phyloP scores from a whole-genome alignment of 805 yeast genomes.

The Candida dajiaensis region DNA sequence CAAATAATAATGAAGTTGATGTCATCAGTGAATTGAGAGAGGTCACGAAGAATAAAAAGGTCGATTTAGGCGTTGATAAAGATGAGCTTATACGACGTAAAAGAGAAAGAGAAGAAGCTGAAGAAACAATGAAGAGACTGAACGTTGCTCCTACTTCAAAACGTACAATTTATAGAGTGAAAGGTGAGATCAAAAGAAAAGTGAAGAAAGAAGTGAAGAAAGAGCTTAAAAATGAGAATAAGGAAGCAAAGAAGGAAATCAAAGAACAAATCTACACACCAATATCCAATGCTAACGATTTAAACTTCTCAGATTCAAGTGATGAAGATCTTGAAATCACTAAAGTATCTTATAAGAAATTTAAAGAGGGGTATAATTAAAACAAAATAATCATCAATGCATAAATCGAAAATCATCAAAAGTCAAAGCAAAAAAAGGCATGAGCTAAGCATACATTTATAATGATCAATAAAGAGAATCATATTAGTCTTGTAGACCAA shows the following conservation, averaged over 20 bases:
- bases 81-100: constrained; percentile 24
- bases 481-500: neutral
- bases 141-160: constrained; percentile 2
- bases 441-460: neutral
- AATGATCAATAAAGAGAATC: neutral
- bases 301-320: constrained; percentile 1
- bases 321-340: constrained; percentile 8
- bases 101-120: constrained; percentile 24
- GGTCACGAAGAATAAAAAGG: constrained; percentile 27
- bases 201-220: neutral
- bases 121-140: constrained; percentile 24
- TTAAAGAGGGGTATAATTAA: constrained; percentile 1
- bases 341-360: constrained; percentile 3
- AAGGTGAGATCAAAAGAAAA: neutral
- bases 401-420: no score
- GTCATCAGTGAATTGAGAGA: constrained; percentile 24
- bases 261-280: neutral
- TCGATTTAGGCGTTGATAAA: constrained; percentile 28
- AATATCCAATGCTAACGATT: neutral
- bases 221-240: neutral
- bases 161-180: neutral
- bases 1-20: constrained; percentile 16
- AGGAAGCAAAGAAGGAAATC: neutral
- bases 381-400: neutral
- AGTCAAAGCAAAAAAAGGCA: neutral